Percentiles rank a stretch among this genome's conserved stretches.
phyloP scores from a whole-genome alignment of 2,329 filamentous ascomycete genomes.

The Colletotrichum lindemuthianum region DNA sequence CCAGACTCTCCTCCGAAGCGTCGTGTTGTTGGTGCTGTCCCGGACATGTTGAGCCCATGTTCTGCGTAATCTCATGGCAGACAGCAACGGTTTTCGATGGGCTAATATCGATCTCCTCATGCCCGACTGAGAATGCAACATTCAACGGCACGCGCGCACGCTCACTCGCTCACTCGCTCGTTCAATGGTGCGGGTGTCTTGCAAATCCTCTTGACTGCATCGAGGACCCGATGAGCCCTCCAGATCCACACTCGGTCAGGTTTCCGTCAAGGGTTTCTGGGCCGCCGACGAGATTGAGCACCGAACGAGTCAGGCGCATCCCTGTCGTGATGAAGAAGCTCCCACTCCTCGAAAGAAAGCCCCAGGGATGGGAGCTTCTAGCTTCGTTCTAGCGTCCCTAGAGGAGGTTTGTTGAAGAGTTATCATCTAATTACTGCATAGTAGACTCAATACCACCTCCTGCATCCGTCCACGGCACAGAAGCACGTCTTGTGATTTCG shows the following conservation, averaged over 20 bases:
- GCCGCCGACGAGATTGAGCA: constrained; percentile 16
- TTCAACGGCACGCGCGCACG: too few species aligned
- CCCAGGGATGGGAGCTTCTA: constrained; percentile 22
- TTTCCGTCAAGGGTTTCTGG: constrained; percentile 18
- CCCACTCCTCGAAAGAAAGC: neutral
- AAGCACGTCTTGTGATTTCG: neutral
- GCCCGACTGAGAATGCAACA: constrained; percentile 1
- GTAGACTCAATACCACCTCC: neutral
- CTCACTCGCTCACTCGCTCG: neutral
- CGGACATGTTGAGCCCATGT: too few species aligned
- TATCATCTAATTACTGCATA: neutral
- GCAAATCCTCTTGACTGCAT: constrained; percentile 31
- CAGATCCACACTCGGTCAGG: constrained; percentile 35
- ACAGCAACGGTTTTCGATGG: too few species aligned
- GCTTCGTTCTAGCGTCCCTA: constrained; percentile 27
- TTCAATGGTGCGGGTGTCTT: constrained; percentile 15
- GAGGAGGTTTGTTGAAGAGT: constrained; percentile 4
- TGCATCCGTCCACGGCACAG: too few species aligned
- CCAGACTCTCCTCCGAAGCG: too few species aligned
- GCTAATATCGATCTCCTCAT: neutral
- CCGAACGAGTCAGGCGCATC: constrained; percentile 28
- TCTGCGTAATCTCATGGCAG: too few species aligned
- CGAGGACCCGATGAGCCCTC: constrained; percentile 22
- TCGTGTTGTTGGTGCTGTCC: too few species aligned
- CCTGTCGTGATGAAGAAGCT: constrained; percentile 15